Base-by-base conservation (phyloP, 2,329 filamentous ascomycete genomes). In the Allantophomopsis lycopodina region DNA sequence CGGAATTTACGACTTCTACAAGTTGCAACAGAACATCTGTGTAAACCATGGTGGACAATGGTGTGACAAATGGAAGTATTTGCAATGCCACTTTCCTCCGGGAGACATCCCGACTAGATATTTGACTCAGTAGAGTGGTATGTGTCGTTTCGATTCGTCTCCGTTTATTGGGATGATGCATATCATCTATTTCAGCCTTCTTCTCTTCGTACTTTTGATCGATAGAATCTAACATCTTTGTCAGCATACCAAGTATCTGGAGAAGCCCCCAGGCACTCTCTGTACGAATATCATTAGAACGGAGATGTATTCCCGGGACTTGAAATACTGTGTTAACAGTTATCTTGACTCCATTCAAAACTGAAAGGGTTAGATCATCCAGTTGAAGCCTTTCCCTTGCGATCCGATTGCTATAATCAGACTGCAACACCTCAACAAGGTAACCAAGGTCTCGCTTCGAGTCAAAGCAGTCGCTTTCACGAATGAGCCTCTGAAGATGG, bases 331-430 rank as follows among this genome's bases (percentile, higher is more conserved):
- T 40, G n/a, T 13, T 23, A 13, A 32, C 17, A 38, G 40, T 32
- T 14, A n/a, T 34, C 14, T 31, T 32, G 13, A 42, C 37, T 11
- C 40, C 36, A 32, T 49, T 65, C 59, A 39, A 49, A 42, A 46
- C 65, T 54, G 53, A 63, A 51, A 52, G 55, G 49, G 51, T 67
- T 55, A 95, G 55, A 50, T 95, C 83, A 44, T 84, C 76, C n/a
- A 93, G 61, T 46, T 86, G 81, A 10, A 96, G 66, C 31, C 79
- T 73, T 36, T 83, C 78, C 42, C 76, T 75, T 36, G 83, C 76
- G 30, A 76, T 67, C 44, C 86, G 72, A 46, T 68, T 78, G 4
- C 74, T 68, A 57, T 96, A 96, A 51, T 95, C 89, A 7, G 63
- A 62, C 63, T 79, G 81, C n/a, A 98, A 60, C 4, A 71, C 66